These are phyloP conservation scores for Boletus smithii DNA, from an alignment of 1,284 basidiomycete species.

Conservation along the genomic window DNA sequence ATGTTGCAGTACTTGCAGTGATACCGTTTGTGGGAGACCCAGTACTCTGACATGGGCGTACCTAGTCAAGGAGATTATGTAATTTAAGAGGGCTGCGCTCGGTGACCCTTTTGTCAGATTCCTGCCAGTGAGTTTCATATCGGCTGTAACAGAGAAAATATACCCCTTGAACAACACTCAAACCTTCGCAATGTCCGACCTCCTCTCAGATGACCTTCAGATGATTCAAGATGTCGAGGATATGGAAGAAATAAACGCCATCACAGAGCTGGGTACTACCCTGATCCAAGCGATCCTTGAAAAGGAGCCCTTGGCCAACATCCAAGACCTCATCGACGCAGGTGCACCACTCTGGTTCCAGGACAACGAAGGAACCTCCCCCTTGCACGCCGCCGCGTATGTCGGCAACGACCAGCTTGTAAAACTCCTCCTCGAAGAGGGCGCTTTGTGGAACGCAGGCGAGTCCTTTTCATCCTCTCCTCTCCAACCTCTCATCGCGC, in stretches of 20 bases:
- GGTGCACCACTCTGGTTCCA: constrained; percentile 93
- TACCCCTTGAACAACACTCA: too few relatives aligned
- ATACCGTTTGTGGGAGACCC: constrained; percentile 83
- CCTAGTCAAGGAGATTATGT: constrained; percentile 20
- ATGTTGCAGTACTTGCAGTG: constrained; percentile 88
- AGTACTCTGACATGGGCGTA: constrained; percentile 72
- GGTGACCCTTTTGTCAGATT: too few relatives aligned
- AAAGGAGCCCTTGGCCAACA: constrained; percentile 44
- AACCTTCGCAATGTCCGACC: constrained; percentile 11
- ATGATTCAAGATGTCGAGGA: constrained; percentile 23
- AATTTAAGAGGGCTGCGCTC: too few relatives aligned
- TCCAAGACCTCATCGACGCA: constrained; percentile 58
- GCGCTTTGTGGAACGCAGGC: constrained; percentile 92
- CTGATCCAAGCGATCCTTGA: constrained; percentile 60
- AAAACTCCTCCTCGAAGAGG: constrained; percentile 68
- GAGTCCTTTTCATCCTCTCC: constrained; percentile 19
- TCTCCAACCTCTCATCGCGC: not conserved
- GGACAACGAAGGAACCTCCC: constrained; percentile 77
- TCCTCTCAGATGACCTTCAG: constrained; percentile 12
- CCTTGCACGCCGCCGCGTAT: constrained; percentile 88
- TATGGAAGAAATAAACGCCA: constrained; percentile 42
- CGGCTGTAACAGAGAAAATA: too few relatives aligned
- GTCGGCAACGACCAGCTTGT: constrained; percentile 62
- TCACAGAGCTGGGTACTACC: constrained; percentile 51
- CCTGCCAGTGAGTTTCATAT: not conserved